These are phyloP conservation scores for Peribolospora kevripleyi DNA, from an alignment of 768 basidiomycete genomes.

Conservation along the genomic window DNA sequence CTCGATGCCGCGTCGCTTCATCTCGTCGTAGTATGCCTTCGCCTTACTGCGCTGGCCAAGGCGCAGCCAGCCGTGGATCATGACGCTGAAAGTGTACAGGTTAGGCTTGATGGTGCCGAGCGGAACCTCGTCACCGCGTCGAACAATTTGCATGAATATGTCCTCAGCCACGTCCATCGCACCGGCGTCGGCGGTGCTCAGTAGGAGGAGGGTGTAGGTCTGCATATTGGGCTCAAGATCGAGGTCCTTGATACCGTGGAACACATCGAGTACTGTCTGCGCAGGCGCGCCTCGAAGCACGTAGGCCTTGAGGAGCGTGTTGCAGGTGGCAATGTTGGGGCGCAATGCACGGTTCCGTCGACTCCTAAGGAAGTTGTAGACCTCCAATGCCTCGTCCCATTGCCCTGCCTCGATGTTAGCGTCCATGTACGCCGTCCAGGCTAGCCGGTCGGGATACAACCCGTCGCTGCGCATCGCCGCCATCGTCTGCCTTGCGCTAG, in stretches of 20 bases:
- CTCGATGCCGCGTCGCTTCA: conserved; percentile 37
- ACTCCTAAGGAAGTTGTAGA: conserved; percentile 35
- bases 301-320: conserved; percentile 60
- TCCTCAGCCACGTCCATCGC: conserved; percentile 37
- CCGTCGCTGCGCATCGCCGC: no score
- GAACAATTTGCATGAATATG: conserved; percentile 45
- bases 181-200: conserved; percentile 53
- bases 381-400: conserved; percentile 47
- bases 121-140: conserved; percentile 16
- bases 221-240: conserved; percentile 34
- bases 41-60: conserved; percentile 31
- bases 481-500: no score
- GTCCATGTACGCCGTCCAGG: conserved; percentile 40
- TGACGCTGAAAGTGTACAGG: conserved; percentile 35
- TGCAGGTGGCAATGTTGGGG: conserved; percentile 28
- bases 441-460: not conserved
- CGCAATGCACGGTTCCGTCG: conserved; percentile 14
- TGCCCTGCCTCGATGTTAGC: conserved; percentile 57
- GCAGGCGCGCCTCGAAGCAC: conserved; percentile 59
- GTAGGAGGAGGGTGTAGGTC: conserved; percentile 51
- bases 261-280: conserved; percentile 34
- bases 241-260: conserved; percentile 24
- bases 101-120: conserved; percentile 18
- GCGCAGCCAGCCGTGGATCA: conserved; percentile 50
- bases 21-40: conserved; percentile 42